Base-by-base conservation (phyloP, 371 early-diverging fungal species). In the Mortierella sp. region DNA sequence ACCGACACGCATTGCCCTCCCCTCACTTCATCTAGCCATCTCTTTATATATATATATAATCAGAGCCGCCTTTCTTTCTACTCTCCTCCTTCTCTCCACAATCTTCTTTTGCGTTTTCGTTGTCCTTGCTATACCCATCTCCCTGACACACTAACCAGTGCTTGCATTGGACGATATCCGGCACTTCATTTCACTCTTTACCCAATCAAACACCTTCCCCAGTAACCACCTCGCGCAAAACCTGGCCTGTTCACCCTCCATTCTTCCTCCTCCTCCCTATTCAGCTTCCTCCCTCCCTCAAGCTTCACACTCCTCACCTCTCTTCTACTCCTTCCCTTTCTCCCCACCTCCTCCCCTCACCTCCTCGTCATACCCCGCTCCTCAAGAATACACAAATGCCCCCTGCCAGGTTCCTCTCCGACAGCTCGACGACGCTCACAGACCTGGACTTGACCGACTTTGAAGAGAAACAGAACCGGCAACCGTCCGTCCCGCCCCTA, bases 401-500 rank as follows among this genome's bases (percentile, higher is more conserved):
- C 8, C 65, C 38, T 21, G 19, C 65, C 38, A 65, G 65, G 65
- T 65, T 65, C 65, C 65, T 65, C 8, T 65, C 65, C 38, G 65
- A 65, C 50, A 31, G 34, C 50, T 38, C 52, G 10, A 50, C 47
- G 50, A 48, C 50, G 28, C 73, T 79, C 11, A 63, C 80, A 16
- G 80, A 83, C 21, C 57, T 80, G 11, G 75, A 80, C 55, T 47
- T 83, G 26, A 63, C 26, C 11, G 72, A 63, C 45, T 72, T 72
- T 68, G 80, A 84, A 63, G 80, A 84, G 55, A 84, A 77, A 38
- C 80, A 84, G 19, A n/a, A 47, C n/a, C 19, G 8, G 13, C 31
- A 45, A 34, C 72, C 77, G 2, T 28, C 63, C 1, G 73, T 80
- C 0, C 34, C 38, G 31, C 80, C 81, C 19, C 76, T 84, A 16